A percentile compares a stretch with the other conserved stretches of the same genome.
These are phyloP conservation scores for Phoma herbarum DNA, from an alignment of 2,329 filamentous ascomycete genomes.

Conservation along the genomic window DNA sequence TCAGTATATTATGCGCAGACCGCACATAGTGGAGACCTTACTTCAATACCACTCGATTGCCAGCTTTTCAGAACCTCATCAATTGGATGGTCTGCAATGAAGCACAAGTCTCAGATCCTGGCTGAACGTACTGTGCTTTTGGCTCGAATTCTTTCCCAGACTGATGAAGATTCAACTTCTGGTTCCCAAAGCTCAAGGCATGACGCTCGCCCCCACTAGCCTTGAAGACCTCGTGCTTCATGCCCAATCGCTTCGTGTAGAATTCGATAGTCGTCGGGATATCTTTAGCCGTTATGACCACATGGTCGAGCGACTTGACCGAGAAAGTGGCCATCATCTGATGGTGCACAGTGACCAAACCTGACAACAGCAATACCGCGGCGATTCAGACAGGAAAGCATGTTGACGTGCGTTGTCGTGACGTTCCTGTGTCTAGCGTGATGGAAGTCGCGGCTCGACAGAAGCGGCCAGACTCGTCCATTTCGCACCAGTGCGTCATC, in stretches of 20 bases:
- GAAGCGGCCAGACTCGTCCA: slow-evolving; percentile 4
- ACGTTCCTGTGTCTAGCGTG: neutral
- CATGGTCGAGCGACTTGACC: slow-evolving; percentile 24
- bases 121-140: slow-evolving; percentile 20
- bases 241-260: slow-evolving; percentile 19
- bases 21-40: neutral
- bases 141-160: slow-evolving; percentile 27
- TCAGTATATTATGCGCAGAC: neutral
- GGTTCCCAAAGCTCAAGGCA: slow-evolving; percentile 22
- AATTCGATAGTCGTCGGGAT: slow-evolving; percentile 22
- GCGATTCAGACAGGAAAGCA: neutral
- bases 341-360: neutral
- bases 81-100: slow-evolving; percentile 21
- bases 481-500: slow-evolving; percentile 6
- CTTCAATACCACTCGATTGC: slow-evolving; percentile 10
- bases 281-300: slow-evolving; percentile 17
- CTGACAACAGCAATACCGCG: neutral
- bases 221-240: slow-evolving; percentile 21
- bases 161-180: slow-evolving; percentile 26
- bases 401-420: neutral
- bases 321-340: slow-evolving; percentile 10
- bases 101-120: slow-evolving; percentile 25
- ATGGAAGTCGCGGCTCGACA: neutral
- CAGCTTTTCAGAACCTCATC: slow-evolving; percentile 10
- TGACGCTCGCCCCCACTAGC: slow-evolving; percentile 18